Percentiles rank a stretch among this genome's conserved stretches.
phyloP scores from a whole-genome alignment of 257 asterid species.

The Solanum megistacrolobum region DNA sequence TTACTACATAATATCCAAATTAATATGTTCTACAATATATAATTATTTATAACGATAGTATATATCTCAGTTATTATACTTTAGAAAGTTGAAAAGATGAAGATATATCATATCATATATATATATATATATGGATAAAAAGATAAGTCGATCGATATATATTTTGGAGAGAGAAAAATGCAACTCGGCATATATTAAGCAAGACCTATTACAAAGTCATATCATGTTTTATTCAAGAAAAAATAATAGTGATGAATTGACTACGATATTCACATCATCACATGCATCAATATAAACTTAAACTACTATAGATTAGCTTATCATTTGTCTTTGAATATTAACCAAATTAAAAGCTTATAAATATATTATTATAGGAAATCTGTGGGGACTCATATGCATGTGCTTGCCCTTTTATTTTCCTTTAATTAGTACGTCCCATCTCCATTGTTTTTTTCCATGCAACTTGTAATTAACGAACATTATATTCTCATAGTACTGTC shows the following conservation, averaged over 20 bases:
- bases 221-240: not conserved
- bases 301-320: not conserved
- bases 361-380: not conserved
- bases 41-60: not conserved
- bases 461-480: not conserved
- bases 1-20: not conserved
- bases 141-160: too few relatives aligned
- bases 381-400: not conserved
- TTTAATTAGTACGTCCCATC: not conserved
- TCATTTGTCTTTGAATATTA: not conserved
- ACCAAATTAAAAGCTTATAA: not conserved
- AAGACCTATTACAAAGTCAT: not conserved
- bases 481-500: not conserved
- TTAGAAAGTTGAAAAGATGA: not conserved
- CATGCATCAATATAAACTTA: not conserved
- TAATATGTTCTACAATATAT: not conserved
- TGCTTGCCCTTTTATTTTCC: not conserved
- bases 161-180: not conserved
- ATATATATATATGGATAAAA: not conserved
- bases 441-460: not conserved
- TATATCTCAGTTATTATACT: not conserved
- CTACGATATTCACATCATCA: not conserved
- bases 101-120: not conserved
- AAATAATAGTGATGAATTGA: not conserved
- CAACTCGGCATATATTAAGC: not conserved